Base-by-base conservation (phyloP, 2,329 filamentous ascomycete species). In the Monosporascus sp. region DNA sequence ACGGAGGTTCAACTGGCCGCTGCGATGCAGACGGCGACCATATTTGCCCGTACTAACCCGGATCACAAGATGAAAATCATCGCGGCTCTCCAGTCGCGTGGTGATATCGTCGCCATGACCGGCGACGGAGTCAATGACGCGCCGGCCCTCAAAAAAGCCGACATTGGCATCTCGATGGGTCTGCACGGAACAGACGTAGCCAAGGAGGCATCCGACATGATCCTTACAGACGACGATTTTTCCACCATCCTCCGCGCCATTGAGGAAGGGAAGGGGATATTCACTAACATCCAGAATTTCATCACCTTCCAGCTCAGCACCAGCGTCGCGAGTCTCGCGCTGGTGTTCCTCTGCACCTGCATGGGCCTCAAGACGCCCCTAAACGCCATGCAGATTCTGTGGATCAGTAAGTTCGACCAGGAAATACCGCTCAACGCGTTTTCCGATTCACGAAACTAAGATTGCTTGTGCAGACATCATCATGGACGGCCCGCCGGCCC, bases 281-380 rank as follows among this genome's bases (percentile, higher is more conserved):
- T 99, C 74, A 96, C 94, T 80, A 99, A 99, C 71, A 97, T 99
- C 61, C 94, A 99, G 68, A 99, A 99, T 72, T 99, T 99, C 74
- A 81, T 99, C 58, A 97, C 94, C 0, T 99, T 99, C 73, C 95
- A 99, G 75, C 82, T 99, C 54, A 97, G 92, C 71, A 99, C 94
- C 48, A 97, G 91, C 68, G 94, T 95, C 20, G 94, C 95, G 52
- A 91, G 94, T 56, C 77, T 99, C 60, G 91, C 89, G 54, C 79
- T 99, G 51, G 94, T 99, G 19, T 84, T 99, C 61, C 73, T 99
- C 65, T 97, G 92, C 77, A 97, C 91, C 31, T 88, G 90, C 62
- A 81, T 97, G 57, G 94, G 94, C 40, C 94, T 95, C 75, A 92
- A 91, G 73, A 96, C 94, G 68, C 95, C 94, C 46, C 79, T 99